Evolutionary conservation across 1,139 yeast genomes (phyloP).

Genomic region (Taiozyma sp.): DNA sequence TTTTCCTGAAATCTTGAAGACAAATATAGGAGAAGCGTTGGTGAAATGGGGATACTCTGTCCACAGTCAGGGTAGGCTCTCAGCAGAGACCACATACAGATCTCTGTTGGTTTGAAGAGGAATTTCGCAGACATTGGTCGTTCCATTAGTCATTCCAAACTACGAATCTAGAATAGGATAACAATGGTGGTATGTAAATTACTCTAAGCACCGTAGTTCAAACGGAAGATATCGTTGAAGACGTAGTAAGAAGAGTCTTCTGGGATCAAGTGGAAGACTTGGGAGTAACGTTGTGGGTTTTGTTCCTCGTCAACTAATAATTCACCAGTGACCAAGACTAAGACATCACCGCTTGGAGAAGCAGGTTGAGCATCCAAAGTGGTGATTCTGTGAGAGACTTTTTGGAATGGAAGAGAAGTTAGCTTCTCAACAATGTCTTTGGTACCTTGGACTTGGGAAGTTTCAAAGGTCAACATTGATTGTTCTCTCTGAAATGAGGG

Average conservation of each 20-base stretch:
- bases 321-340: constrained; percentile 98
- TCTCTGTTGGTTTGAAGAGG: no score
- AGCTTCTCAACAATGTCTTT: constrained; percentile 89
- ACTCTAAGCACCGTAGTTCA: constrained; percentile 53
- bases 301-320: constrained; percentile 85
- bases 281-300: constrained; percentile 93
- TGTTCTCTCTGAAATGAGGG: constrained; percentile 56
- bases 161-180: background rate
- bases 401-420: constrained; percentile 79
- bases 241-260: constrained; percentile 90
- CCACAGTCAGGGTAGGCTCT: no score
- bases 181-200: background rate
- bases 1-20: background rate
- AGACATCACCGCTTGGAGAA: constrained; percentile 86
- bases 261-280: constrained; percentile 94
- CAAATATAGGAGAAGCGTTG: no score
- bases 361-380: constrained; percentile 99
- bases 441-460: constrained; percentile 91
- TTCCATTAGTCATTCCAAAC: background rate
- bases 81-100: no score
- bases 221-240: constrained; percentile 93
- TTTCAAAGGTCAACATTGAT: constrained; percentile 96
- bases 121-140: no score
- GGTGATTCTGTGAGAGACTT: constrained; percentile 87
- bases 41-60: no score